A percentile compares a stretch with the other conserved stretches of the same genome.
These are phyloP conservation scores for Fusarium domesticum DNA, from an alignment of 2,329 filamentous ascomycete genomes.

Conservation along the genomic window DNA sequence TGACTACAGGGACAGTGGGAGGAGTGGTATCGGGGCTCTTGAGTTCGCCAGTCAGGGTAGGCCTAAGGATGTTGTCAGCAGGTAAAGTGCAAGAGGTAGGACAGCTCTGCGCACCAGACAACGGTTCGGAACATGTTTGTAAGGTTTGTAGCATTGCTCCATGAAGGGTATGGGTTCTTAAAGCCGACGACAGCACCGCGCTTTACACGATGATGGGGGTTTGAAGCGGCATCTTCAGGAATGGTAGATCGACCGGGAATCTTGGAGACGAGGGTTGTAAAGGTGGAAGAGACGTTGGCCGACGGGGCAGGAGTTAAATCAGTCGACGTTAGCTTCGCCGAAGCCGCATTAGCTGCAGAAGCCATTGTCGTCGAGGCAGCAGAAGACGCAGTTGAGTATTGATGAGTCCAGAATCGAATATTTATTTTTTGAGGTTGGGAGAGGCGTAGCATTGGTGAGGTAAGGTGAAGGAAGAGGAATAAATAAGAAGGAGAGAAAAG, in stretches of 20 bases:
- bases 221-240: conserved; percentile 43
- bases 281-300: conserved; percentile 8
- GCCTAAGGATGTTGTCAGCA: conserved; percentile 28
- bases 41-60: conserved; percentile 40
- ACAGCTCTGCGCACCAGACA: conserved; percentile 34
- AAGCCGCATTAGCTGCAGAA: conserved; percentile 14
- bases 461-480: conserved; percentile 10
- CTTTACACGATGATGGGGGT: conserved; percentile 48
- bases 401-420: conserved; percentile 18
- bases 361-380: conserved; percentile 19
- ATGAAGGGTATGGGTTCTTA: conserved; percentile 52
- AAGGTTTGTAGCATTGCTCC: conserved; percentile 22
- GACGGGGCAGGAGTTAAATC: conserved; percentile 16
- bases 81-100: background rate
- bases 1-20: conserved; percentile 63
- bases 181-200: conserved; percentile 43
- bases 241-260: conserved; percentile 34
- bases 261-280: conserved; percentile 34
- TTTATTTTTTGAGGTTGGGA: conserved; percentile 16
- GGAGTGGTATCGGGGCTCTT: conserved; percentile 58
- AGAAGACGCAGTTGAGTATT: conserved; percentile 13
- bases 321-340: conserved; percentile 12
- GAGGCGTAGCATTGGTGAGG: conserved; percentile 24
- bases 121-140: conserved; percentile 32
- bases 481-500: conserved; percentile 1